Conservation (phyloP, 2,329 filamentous ascomycete species). For the Aspergillus hortae region DNA sequence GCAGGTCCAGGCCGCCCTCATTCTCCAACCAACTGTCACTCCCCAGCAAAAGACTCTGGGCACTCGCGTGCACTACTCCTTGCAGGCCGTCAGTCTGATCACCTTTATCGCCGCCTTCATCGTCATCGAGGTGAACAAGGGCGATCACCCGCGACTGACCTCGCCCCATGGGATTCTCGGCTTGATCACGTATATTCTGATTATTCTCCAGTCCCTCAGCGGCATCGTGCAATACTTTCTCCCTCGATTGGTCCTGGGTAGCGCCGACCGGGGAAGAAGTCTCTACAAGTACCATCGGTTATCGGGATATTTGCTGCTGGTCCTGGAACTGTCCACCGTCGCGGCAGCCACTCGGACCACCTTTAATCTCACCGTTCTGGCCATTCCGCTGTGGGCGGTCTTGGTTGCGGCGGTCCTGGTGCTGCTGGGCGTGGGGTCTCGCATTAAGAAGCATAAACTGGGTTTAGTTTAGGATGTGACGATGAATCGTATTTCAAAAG, state of each 20-base stretch:
- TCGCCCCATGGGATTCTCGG: conserved; percentile 80
- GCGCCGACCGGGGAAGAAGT: conserved; percentile 72
- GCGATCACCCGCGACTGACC: conserved; percentile 64
- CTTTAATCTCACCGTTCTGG: conserved; percentile 65
- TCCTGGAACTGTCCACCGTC: conserved; percentile 70
- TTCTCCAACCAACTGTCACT: conserved; percentile 84
- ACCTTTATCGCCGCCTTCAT: conserved; percentile 41
- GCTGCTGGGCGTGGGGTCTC: conserved; percentile 68
- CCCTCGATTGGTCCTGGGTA: conserved; percentile 67
- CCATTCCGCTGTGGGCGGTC: conserved; percentile 74
- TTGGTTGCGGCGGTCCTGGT: conserved; percentile 64
- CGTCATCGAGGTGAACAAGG: conserved; percentile 70
- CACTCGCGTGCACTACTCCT: conserved; percentile 62
- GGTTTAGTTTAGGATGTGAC: conserved; percentile 39
- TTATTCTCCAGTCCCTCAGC: conserved; percentile 70
- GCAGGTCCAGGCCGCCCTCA: conserved; percentile 73
- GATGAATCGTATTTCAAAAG: too few relatives aligned
- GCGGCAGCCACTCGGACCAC: conserved; percentile 71
- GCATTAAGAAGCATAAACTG: conserved; percentile 80
- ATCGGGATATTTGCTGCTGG: conserved; percentile 69
- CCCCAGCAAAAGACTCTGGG: conserved; percentile 66
- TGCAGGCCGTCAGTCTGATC: conserved; percentile 57
- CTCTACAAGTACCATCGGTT: conserved; percentile 88
- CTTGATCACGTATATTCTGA: conserved; percentile 66
- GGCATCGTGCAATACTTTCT: conserved; percentile 80